These are phyloP conservation scores for Eimeria acervulina DNA, from an alignment of 169 alveolate genomes.

Conservation along the genomic window DNA sequence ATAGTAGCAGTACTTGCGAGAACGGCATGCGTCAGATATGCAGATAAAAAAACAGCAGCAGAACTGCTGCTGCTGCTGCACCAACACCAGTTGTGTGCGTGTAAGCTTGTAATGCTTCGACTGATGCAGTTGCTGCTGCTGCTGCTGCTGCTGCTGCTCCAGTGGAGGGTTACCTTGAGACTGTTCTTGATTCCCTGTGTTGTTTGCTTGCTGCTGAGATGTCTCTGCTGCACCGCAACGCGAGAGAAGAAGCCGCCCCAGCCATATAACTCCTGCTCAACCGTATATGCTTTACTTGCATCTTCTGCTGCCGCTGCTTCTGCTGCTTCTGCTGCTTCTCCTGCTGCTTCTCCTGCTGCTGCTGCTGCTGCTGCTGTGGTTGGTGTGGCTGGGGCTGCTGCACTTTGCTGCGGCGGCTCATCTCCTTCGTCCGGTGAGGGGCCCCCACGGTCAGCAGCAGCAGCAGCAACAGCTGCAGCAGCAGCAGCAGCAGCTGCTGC, in stretches of 20 bases:
- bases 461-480: not conserved
- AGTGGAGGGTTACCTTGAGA: not conserved
- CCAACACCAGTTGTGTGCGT: too few relatives aligned
- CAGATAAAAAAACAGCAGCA: too few relatives aligned
- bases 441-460: not conserved
- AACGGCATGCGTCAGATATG: not conserved
- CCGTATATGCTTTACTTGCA: not conserved
- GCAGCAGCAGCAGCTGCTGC: too few relatives aligned
- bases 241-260: conserved; percentile 30
- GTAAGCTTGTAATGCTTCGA: too few relatives aligned
- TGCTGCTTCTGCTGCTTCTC: not conserved
- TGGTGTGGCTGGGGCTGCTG: not conserved
- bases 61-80: not conserved
- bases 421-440: not conserved
- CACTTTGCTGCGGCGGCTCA: not conserved
- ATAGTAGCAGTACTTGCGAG: not conserved
- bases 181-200: not conserved
- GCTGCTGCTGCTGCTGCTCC: not conserved
- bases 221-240: not conserved
- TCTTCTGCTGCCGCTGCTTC: not conserved
- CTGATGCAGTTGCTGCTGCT: not conserved
- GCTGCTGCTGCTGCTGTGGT: conserved; percentile 1
- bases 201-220: not conserved
- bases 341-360: too few relatives aligned
- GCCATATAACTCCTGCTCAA: not conserved